Evolutionary conservation across 108 stramenopile genomes (phyloP).

Genomic region (Nitzschia sp.): DNA sequence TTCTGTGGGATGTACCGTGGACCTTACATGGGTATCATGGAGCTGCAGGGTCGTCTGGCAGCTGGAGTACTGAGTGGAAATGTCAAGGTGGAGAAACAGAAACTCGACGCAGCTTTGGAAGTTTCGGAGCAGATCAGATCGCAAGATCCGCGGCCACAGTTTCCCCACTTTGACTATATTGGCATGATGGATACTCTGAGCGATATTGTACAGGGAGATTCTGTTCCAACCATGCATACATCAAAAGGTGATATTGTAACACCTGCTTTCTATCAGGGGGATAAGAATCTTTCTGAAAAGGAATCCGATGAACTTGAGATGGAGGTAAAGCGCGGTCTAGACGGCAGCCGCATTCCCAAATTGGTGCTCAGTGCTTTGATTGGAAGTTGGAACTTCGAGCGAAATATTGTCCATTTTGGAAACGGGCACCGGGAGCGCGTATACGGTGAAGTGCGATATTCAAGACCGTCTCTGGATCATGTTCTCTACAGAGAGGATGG

Average conservation of each 20-base stretch:
- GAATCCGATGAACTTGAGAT: conserved; percentile 30
- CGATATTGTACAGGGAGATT: conserved; percentile 12
- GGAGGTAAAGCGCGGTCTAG: conserved; percentile 29
- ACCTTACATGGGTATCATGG: conserved; percentile 67
- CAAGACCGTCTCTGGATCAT: conserved; percentile 22
- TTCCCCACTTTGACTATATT: conserved; percentile 63
- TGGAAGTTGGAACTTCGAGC: conserved; percentile 59
- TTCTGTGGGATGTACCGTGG: conserved; percentile 75
- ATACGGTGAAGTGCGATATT: conserved; percentile 28
- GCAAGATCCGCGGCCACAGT: conserved; percentile 50
- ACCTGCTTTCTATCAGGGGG: conserved; percentile 60
- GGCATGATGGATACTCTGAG: conserved; percentile 60
- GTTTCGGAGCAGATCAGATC: conserved; percentile 43
- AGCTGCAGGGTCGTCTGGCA: conserved; percentile 60
- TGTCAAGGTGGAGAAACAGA: conserved; percentile 17
- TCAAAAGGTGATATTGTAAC: conserved; percentile 45
- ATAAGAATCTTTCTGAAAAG: conserved; percentile 30
- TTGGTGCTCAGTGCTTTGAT: conserved; percentile 51
- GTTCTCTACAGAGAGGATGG: conserved; percentile 70
- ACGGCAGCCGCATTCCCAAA: conserved; percentile 40
- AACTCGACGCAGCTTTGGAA: conserved; percentile 38
- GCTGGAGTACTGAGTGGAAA: conserved; percentile 45
- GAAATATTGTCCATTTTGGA: conserved; percentile 51
- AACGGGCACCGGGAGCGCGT: conserved; percentile 19
- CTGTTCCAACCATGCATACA: conserved; percentile 18